phyloP scores from a whole-genome alignment of 2,329 filamentous ascomycete genomes.

The Pyricularia pennisetigena region DNA sequence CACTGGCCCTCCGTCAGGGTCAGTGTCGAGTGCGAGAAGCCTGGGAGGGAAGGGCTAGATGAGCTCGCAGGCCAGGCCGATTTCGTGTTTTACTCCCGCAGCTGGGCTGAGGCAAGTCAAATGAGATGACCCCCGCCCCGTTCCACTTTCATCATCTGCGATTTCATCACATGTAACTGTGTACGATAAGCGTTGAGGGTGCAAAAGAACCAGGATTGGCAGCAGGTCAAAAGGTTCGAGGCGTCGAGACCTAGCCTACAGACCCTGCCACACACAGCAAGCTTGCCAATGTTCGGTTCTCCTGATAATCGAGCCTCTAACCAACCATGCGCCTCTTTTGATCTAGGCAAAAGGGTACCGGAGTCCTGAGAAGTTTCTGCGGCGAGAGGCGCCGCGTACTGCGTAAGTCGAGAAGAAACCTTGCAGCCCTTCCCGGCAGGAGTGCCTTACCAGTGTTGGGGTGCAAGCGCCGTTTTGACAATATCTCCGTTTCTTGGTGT shows the following conservation, averaged over 20 bases:
- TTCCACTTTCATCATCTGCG: background rate
- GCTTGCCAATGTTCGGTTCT: background rate
- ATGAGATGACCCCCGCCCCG: background rate
- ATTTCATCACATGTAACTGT: background rate
- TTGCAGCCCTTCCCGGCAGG: background rate
- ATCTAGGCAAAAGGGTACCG: constrained; percentile 21
- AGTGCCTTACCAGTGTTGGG: background rate
- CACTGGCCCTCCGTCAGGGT: constrained; percentile 28
- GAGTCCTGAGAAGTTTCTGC: constrained; percentile 38
- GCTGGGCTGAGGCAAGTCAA: constrained; percentile 55
- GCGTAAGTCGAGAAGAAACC: constrained; percentile 29
- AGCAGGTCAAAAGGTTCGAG: background rate
- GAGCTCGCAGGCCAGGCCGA: constrained; percentile 53
- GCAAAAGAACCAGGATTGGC: background rate
- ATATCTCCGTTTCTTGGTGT: background rate
- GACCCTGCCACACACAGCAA: too few relatives aligned
- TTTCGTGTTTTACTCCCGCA: constrained; percentile 63
- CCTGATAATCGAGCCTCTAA: background rate
- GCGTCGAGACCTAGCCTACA: background rate
- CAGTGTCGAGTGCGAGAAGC: constrained; percentile 67
- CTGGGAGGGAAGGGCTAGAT: constrained; percentile 46
- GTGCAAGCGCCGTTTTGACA: background rate
- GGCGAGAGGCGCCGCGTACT: constrained; percentile 27
- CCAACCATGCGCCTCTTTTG: background rate
- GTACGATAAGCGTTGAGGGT: background rate